phyloP scores from a whole-genome alignment of 2,329 filamentous ascomycete species.

The Metarhizium anisopliae region DNA sequence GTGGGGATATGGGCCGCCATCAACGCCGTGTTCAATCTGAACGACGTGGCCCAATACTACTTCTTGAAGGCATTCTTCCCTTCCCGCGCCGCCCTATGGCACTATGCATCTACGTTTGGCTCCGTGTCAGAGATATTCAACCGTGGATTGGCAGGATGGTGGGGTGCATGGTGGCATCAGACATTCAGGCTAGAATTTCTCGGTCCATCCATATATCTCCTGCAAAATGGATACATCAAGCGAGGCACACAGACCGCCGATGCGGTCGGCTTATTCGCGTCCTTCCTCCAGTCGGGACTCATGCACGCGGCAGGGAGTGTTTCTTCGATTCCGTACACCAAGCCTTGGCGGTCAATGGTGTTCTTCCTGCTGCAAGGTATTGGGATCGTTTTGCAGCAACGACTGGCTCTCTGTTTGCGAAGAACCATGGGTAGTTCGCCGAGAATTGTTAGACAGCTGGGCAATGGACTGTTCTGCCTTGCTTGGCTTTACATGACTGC shows the following conservation, averaged over 20 bases:
- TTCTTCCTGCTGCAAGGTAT: constrained; percentile 68
- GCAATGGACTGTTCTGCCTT: constrained; percentile 54
- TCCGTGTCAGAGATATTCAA: constrained; percentile 47
- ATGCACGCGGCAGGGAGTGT: constrained; percentile 65
- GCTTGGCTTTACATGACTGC: constrained; percentile 62
- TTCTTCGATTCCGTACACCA: constrained; percentile 47
- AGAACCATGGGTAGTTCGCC: constrained; percentile 30
- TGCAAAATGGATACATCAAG: constrained; percentile 28
- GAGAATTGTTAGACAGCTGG: constrained; percentile 33
- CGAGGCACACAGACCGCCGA: constrained; percentile 17
- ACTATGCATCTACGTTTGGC: constrained; percentile 47
- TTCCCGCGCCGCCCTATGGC: constrained; percentile 40
- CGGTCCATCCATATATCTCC: constrained; percentile 45
- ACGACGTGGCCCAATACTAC: constrained; percentile 47
- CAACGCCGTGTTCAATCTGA: constrained; percentile 48
- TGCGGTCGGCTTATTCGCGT: constrained; percentile 22
- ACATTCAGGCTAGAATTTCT: constrained; percentile 69
- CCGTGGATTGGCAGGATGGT: constrained; percentile 68
- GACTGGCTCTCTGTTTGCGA: constrained; percentile 24
- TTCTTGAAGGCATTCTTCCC: constrained; percentile 43
- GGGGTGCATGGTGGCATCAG: constrained; percentile 88
- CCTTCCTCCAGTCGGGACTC: constrained; percentile 56
- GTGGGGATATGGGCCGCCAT: constrained; percentile 52
- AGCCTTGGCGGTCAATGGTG: constrained; percentile 42
- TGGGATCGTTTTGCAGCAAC: constrained; percentile 54